Evolutionary conservation across 2,329 filamentous ascomycete genomes (phyloP), one percentile per base, ranked within the genome.

Genomic region (Boeremia exigua): DNA sequence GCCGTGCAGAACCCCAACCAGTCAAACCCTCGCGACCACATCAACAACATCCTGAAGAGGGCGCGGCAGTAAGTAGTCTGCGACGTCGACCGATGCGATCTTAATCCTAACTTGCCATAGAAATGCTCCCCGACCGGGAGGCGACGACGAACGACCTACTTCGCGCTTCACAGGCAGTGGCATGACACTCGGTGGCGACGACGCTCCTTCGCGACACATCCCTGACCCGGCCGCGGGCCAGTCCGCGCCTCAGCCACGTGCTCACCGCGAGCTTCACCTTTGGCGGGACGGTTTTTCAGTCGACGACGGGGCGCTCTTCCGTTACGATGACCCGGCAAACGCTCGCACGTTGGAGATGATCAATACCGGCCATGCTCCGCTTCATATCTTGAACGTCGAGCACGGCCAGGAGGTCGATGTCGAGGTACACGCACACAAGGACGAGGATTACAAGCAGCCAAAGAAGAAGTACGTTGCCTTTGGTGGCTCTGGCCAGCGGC

Each of bases 241-340:
- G 42, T 66, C 72, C 7, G 69, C 66, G 48, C 75, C 72, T 14
- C 77, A 75, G 9, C 78, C 82, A 30, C 82, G 84, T 5, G 86
- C 89, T 58, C 85, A 86, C 46, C 87, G 90, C 46, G 84, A 86
- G 10, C 81, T 96, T 48, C 91, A 94, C 68, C 82, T 95, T 39
- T 96, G 91, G 91, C 83, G 84, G 37, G 88, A 96, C 70, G 91
- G 91, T 12, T 94, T 95, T 78, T 94, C 90, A 61, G 87, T 96
- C 58, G 91, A 93, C 56, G 90, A 95, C 67, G 91, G 91, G 27
- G 84, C 87, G 42, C 84, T 95, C 33, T 87, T 85, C 71, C 86
- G 90, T 52, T 94, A 91, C 69, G 89, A 93, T 67, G 90, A 95
- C 72, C 90, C 90, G 0, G 83, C 82, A 28, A 92, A 94, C 71